Evolutionary conservation across 768 basidiomycete species (phyloP), one percentile per base, ranked within the genome.

Genomic region (Mrakia hoshinonis): DNA sequence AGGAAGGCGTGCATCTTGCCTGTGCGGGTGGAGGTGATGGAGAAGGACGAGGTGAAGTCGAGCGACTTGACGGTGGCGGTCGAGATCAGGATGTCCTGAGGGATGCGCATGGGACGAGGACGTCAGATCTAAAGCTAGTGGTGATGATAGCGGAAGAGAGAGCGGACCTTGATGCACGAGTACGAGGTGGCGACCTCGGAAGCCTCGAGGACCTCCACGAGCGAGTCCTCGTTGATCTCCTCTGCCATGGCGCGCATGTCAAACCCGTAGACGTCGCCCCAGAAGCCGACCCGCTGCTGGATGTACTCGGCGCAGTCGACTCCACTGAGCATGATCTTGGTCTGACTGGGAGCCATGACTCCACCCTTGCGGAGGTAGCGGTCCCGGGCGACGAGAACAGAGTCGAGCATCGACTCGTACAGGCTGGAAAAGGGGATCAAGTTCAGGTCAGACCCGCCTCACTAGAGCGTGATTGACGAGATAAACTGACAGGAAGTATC

Each of bases 331-430:
- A 90, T 85, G 82, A 98, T 89, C 76, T 86, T 84, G 74, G 87
- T 90, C 75, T 97, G 91, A 74, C 89, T 91, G 0, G 95, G 94
- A 0, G 89, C 92, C 87, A 98, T 88, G 31, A 96, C 81, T 1
- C 94, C 92, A 0, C 78, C 80, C 0, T 87, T 85, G 61, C 82
- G 82, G 39, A 98, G 83, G 81, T 92, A 97, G 26, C 88, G 84
- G 79, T 97, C 92, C 22, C 95, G 85, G 0, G 95, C 95, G 73
- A 82, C 81, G 24, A 99, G 82, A 22, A 99, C 95, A 1, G 93
- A 95, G 79, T 97, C 95, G 43, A 98, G 85, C 95, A 99, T 97
- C 52, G 89, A 91, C 80, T 99, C 95, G 79, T 97, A 97, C 26
- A 97, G 84, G 29, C n/a, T 69, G 68, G 49, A 49, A 20, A 10